A percentile compares a stretch with the other conserved stretches of the same genome.
Conservation (phyloP, 176 grass and related monocot genomes). For the Avena atlantica region DNA sequence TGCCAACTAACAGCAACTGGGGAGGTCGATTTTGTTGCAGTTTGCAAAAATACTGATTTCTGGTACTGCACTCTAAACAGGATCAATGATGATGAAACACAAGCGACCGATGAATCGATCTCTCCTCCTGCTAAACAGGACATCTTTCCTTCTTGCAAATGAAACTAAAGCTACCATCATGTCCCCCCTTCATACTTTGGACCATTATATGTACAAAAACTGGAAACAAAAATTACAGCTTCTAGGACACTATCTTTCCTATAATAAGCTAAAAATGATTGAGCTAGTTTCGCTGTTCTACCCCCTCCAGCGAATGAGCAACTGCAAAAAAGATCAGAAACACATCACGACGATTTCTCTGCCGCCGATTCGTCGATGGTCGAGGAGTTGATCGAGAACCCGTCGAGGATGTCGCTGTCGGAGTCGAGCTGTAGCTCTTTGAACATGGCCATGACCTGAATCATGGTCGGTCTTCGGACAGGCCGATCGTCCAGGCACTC, state of each 20-base stretch:
- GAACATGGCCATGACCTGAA: constrained; percentile 99
- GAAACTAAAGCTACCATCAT: neutral
- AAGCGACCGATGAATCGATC: constrained; percentile 24
- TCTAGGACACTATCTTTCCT: constrained; percentile 25
- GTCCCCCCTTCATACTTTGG: neutral
- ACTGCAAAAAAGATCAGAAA: constrained; percentile 36
- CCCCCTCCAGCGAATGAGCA: constrained; percentile 56
- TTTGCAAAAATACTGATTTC: no score
- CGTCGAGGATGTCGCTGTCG: constrained; percentile 77
- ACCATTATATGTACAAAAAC: constrained; percentile 55
- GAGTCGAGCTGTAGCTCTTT: constrained; percentile 87
- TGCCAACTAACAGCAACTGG: constrained; percentile 18
- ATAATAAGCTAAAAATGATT: constrained; percentile 48
- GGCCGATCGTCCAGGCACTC: constrained; percentile 88
- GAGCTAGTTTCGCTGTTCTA: constrained; percentile 45
- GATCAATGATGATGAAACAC: neutral
- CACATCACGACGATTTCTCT: constrained; percentile 60
- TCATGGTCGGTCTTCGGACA: constrained; percentile 81
- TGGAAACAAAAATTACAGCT: constrained; percentile 45
- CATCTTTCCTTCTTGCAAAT: constrained; percentile 19
- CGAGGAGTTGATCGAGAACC: constrained; percentile 55
- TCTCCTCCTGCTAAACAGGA: constrained; percentile 8
- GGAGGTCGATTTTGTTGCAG: neutral
- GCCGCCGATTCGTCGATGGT: constrained; percentile 69
- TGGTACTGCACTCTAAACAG: constrained; percentile 7